Evolutionary conservation across 2,329 filamentous ascomycete species (phyloP).

Genomic region (Tolypocladium endophyticum): DNA sequence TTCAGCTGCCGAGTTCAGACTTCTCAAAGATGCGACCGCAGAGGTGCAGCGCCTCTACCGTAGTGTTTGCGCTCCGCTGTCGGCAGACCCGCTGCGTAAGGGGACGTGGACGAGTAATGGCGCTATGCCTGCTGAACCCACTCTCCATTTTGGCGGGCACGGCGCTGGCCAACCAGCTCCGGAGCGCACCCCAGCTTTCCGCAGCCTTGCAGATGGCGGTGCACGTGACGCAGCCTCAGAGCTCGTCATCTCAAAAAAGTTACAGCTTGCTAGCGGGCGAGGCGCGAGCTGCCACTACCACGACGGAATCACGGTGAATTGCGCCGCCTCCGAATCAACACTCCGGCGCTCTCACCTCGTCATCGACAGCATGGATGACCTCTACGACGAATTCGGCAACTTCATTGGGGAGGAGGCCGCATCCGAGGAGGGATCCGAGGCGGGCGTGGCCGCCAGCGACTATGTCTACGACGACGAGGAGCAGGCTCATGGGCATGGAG

Average conservation of each 20-base stretch:
- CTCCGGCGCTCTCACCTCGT: slow-evolving; percentile 3
- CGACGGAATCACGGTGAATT: slow-evolving; percentile 6
- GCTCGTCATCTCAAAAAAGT: slow-evolving; percentile 9
- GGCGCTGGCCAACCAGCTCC: neutral
- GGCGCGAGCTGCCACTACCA: neutral
- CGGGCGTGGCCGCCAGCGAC: slow-evolving; percentile 61
- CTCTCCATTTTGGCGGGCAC: neutral
- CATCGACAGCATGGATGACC: slow-evolving; percentile 65
- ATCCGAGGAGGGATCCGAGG: slow-evolving; percentile 78
- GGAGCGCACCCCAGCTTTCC: neutral
- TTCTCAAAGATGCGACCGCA: no score
- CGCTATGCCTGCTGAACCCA: neutral
- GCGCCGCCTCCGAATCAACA: slow-evolving; percentile 11
- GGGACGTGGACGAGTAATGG: neutral
- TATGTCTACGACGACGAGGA: slow-evolving; percentile 76
- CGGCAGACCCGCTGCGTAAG: neutral
- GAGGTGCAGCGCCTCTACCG: neutral
- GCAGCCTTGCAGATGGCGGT: neutral
- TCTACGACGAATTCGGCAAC: slow-evolving; percentile 99
- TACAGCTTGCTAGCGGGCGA: slow-evolving; percentile 1
- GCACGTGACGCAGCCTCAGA: neutral
- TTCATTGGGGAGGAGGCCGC: slow-evolving; percentile 87
- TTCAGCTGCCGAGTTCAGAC: no score
- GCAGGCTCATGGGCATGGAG: slow-evolving; percentile 40
- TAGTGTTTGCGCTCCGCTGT: neutral